phyloP scores from a whole-genome alignment of 2,329 filamentous ascomycete species.

The Myriangium duriaei region DNA sequence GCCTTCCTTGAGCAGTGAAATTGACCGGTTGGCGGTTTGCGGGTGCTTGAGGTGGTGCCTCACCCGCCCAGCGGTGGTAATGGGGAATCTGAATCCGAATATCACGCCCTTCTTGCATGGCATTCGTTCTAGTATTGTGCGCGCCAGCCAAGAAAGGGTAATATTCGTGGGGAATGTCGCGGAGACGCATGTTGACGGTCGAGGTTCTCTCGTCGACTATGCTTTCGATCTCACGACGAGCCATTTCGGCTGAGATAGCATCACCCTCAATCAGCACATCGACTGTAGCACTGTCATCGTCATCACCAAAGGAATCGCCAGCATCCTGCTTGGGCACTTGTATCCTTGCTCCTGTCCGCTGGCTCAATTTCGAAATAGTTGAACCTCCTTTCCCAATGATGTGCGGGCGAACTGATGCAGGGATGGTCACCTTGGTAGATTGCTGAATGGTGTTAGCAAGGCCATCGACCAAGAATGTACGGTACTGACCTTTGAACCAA shows the following conservation, averaged over 20 bases:
- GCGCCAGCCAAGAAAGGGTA: conserved; percentile 89
- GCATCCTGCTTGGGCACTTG: conserved; percentile 77
- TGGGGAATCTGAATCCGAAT: conserved; percentile 73
- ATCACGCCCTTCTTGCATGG: conserved; percentile 60
- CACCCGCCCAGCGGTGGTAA: conserved; percentile 59
- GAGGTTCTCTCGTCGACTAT: conserved; percentile 80
- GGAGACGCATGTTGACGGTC: conserved; percentile 68
- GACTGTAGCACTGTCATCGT: conserved; percentile 67
- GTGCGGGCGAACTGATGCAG: conserved; percentile 68
- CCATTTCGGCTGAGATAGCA: conserved; percentile 71
- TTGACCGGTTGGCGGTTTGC: conserved; percentile 51
- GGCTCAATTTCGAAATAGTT: conserved; percentile 80
- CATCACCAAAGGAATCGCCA: conserved; percentile 42
- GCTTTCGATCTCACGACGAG: conserved; percentile 68
- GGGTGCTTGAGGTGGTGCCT: conserved; percentile 51
- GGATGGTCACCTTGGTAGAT: conserved; percentile 65
- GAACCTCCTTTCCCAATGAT: conserved; percentile 89
- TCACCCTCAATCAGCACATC: conserved; percentile 87
- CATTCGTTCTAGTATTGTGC: conserved; percentile 53
- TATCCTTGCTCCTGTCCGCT: conserved; percentile 79
- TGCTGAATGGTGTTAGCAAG: conserved; percentile 36
- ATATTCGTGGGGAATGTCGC: conserved; percentile 77
- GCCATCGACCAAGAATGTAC: conserved; percentile 34
- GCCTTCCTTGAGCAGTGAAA: conserved; percentile 60
- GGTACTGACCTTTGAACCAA: conserved; percentile 79